Base-by-base conservation (phyloP, 345 rosid genomes). In the Toxicodendron radicans region DNA sequence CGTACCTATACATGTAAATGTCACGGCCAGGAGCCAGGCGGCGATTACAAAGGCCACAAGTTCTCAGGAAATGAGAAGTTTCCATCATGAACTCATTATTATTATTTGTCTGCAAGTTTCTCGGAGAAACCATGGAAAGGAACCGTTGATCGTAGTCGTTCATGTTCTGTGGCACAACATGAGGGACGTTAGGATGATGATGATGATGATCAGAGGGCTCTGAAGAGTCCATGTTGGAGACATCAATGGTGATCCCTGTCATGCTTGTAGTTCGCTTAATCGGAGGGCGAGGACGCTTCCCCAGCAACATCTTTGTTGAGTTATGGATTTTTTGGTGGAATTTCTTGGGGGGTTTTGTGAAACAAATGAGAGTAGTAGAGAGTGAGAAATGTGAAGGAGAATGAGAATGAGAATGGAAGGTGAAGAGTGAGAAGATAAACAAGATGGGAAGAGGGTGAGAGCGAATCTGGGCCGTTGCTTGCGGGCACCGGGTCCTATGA, bases 1-100 rank as follows among this genome's bases (percentile, higher is more conserved):
- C 67, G 20, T 82, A 93, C 98, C 92, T 90, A 70, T 93, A 93
- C 97, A 93, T 93, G 79, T 89, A 93, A 64, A 93, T 88, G 73
- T 93, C 98, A 46, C 86, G 88, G n/a, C 85, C 85, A 18, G 90
- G 86, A 79, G 85, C 85, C 57, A 94, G 70, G 49, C 85, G 87
- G 67, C 85, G 87, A 49, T 76, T 82, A 76, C 98, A 94, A 76
- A 92, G 91, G 51, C 96, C 93, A 74, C 98, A 94, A 18, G 75
- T 85, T 54, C 79, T 77, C 75, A 94, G 75, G 73, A 94, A 90
- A 71, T 83, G 81, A 67, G 84, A 75, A 21, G 79, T 76, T 53
- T 84, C 87, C 49, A 68, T 56, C 45, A 68, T 56, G 12, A 49
- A 53, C 11, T 62, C 79, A 56, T 9, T 32, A 32, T 51, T 51